A percentile compares a stretch with the other conserved stretches of the same genome.
Conservation (phyloP, 2,329 filamentous ascomycete species). For the Exophiala sideris region DNA sequence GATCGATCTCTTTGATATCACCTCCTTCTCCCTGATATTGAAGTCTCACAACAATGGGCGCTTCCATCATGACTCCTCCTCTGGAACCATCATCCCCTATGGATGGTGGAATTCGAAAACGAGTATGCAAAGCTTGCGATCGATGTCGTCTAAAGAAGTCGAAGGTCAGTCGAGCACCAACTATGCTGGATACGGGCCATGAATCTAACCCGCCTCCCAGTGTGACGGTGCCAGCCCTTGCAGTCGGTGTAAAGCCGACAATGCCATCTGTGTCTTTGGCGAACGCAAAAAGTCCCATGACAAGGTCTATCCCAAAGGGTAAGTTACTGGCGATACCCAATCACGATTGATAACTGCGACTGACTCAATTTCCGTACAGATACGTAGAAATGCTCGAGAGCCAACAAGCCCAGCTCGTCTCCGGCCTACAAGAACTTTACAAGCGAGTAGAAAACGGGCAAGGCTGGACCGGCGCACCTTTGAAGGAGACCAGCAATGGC, state of each 20-base stretch:
- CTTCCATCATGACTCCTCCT: slow-evolving; percentile 27
- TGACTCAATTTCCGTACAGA: slow-evolving; percentile 33
- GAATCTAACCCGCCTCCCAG: slow-evolving; percentile 32
- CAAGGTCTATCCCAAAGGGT: slow-evolving; percentile 68
- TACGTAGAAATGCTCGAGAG: slow-evolving; percentile 67
- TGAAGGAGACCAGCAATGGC: slow-evolving; percentile 52
- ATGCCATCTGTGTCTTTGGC: slow-evolving; percentile 63
- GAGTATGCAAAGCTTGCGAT: slow-evolving; percentile 66
- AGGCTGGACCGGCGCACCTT: slow-evolving; percentile 53
- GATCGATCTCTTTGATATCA: too few relatives aligned
- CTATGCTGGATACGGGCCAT: too few relatives aligned
- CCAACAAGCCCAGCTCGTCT: slow-evolving; percentile 60
- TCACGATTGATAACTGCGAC: not conserved
- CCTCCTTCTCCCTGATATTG: not conserved
- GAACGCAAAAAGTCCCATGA: slow-evolving; percentile 65
- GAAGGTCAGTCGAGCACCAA: slow-evolving; percentile 48
- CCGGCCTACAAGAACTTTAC: slow-evolving; percentile 61
- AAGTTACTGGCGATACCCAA: slow-evolving; percentile 30
- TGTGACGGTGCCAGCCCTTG: slow-evolving; percentile 62
- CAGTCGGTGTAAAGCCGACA: slow-evolving; percentile 60
- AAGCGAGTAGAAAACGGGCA: slow-evolving; percentile 50
- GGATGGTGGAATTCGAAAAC: slow-evolving; percentile 47
- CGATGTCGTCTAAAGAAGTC: slow-evolving; percentile 65
- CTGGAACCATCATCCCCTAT: slow-evolving; percentile 27
- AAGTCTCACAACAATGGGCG: slow-evolving; percentile 11